phyloP scores from a whole-genome alignment of 2,329 filamentous ascomycete genomes.

The Penicillium sp. region DNA sequence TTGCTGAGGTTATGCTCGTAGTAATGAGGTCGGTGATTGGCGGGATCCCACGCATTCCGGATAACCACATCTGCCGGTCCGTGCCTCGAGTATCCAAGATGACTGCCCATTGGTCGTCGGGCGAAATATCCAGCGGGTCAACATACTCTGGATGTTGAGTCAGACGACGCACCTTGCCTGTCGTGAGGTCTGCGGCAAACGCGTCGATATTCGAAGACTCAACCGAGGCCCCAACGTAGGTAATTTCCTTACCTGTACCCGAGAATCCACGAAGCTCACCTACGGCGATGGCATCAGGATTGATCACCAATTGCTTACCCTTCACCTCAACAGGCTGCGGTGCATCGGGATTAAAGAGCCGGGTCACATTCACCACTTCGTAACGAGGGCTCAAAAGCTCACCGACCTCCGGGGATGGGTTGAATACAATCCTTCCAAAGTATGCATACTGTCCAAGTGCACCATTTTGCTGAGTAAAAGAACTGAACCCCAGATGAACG shows the following conservation, averaged over 20 bases:
- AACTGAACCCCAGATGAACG: neutral
- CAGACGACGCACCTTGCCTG: neutral
- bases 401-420: slow-evolving; percentile 38
- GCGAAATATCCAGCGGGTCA: slow-evolving; percentile 24
- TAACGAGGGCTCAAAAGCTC: slow-evolving; percentile 39
- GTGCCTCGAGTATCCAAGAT: slow-evolving; percentile 22
- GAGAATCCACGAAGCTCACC: slow-evolving; percentile 44
- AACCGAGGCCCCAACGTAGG: neutral
- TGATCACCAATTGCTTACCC: slow-evolving; percentile 29
- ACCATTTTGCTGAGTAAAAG: neutral
- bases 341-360: slow-evolving; percentile 34
- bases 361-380: slow-evolving; percentile 48
- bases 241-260: neutral
- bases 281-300: neutral
- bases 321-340: slow-evolving; percentile 27
- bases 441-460: slow-evolving; percentile 32
- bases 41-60: slow-evolving; percentile 31
- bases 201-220: neutral
- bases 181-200: neutral
- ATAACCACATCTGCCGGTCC: slow-evolving; percentile 22
- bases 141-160: neutral
- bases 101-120: slow-evolving; percentile 50
- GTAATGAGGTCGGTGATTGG: slow-evolving; percentile 47
- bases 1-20: neutral
- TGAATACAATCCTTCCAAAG: slow-evolving; percentile 48